Evolutionary conservation across 1,284 basidiomycete species (phyloP), one percentile per base, ranked within the genome.

Genomic region (Gymnopus androsaceus): DNA sequence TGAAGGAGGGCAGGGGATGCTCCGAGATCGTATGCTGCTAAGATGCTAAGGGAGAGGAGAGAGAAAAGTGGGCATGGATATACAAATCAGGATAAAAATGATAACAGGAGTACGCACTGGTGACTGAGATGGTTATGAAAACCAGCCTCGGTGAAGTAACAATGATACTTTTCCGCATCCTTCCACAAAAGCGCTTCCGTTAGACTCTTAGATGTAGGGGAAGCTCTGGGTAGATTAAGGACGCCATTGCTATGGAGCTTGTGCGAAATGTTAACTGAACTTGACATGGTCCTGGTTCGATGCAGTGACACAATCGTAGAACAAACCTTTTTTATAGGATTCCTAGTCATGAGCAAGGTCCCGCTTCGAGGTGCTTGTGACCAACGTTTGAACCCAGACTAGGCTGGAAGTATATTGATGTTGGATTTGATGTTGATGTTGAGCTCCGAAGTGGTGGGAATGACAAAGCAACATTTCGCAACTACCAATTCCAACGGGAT

Each of bases 61-160:
- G 14, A 12, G n/a, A n/a, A n/a, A n/a, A n/a, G n/a, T n/a, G n/a
- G n/a, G n/a, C 6, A 7, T 40, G 3, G 60, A 36, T 36, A 34
- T 30, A 63, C 3, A 55, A 33, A 30, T 40, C 12, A 28, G 14
- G 30, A 33, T 31, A 21, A 46, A 23, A n/a, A n/a, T n/a, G 36
- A 21, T 19, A 3, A 31, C 12, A 17, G 41, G 27, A 9, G 33
- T 9, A 63, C 78, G 64, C 50, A 81, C 79, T 83, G 81, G 60
- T 82, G 80, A 54, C 74, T 76, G n/a, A 87, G 71, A 67, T 89
- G 87, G 64, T 88, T 88, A 64, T 90, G 85, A 42, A 84, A 75
- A 1, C 79, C 77, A 1, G 67, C 56, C 19, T 68, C 61, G 9
- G 77, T 75, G 61, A 76, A 85, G 64, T 82, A 84, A 60, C 81